phyloP scores from a whole-genome alignment of 2,329 filamentous ascomycete genomes.

The Microdochium nivale region DNA sequence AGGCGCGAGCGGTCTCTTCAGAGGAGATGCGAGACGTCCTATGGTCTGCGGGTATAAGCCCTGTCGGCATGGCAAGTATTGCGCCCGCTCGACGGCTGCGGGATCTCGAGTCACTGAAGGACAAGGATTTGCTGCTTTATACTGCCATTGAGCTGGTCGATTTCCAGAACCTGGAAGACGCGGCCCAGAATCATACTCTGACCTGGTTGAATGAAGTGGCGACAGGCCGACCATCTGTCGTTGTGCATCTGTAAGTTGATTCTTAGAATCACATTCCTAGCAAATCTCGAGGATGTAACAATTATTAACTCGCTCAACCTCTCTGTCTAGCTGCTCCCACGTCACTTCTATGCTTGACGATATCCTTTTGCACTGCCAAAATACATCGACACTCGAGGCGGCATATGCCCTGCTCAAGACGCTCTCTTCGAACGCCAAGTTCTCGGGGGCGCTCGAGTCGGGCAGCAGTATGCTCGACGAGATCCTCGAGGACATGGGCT shows the following conservation, averaged over 20 bases:
- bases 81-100: conserved; percentile 30
- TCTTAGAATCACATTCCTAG: not conserved
- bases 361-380: conserved; percentile 54
- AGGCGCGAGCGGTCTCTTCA: conserved; percentile 44
- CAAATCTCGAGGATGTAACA: not conserved
- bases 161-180: conserved; percentile 56
- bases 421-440: conserved; percentile 44
- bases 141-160: conserved; percentile 58
- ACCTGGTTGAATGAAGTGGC: conserved; percentile 53
- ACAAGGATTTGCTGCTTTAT: conserved; percentile 54
- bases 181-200: conserved; percentile 49
- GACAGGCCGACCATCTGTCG: conserved; percentile 42
- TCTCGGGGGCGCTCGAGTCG: conserved; percentile 33
- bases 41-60: conserved; percentile 49
- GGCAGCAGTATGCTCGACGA: conserved; percentile 40
- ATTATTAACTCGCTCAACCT: too few species aligned
- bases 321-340: conserved; percentile 41
- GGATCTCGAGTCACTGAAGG: conserved; percentile 38
- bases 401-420: conserved; percentile 53
- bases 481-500: conserved; percentile 51
- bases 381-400: conserved; percentile 47
- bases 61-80: conserved; percentile 30
- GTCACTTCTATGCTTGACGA: conserved; percentile 52
- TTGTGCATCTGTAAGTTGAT: conserved; percentile 46
- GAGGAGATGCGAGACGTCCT: conserved; percentile 56